These are phyloP conservation scores for Alternaria conjuncta DNA, from an alignment of 2,329 filamentous ascomycete species.

Conservation along the genomic window DNA sequence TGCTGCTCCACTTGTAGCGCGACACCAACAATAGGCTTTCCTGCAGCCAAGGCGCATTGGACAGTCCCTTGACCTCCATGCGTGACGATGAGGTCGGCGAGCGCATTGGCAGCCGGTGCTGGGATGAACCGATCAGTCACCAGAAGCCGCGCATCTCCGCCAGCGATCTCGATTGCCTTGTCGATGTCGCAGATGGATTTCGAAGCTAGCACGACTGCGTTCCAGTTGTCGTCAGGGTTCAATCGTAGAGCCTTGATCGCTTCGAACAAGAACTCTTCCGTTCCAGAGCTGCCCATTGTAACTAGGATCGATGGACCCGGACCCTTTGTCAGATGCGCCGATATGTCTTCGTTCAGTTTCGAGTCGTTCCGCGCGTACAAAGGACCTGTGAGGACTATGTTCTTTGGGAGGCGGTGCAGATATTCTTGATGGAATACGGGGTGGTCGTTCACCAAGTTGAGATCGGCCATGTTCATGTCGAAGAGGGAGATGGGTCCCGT, in stretches of 20 bases:
- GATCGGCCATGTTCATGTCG: slow-evolving; percentile 46
- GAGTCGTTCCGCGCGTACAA: slow-evolving; percentile 31
- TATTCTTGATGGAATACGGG: slow-evolving; percentile 42
- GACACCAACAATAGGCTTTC: slow-evolving; percentile 41
- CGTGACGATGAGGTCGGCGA: slow-evolving; percentile 38
- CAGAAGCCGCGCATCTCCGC: slow-evolving; percentile 32
- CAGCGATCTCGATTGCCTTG: slow-evolving; percentile 30
- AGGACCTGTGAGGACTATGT: slow-evolving; percentile 41
- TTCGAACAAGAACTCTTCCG: slow-evolving; percentile 40
- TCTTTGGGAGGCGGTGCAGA: slow-evolving; percentile 34
- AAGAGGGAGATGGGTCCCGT: slow-evolving; percentile 41
- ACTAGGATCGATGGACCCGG: slow-evolving; percentile 35
- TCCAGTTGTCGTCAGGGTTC: slow-evolving; percentile 36
- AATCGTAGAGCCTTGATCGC: slow-evolving; percentile 38
- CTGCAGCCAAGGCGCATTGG: slow-evolving; percentile 39
- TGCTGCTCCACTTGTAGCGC: slow-evolving; percentile 44
- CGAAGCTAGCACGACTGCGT: slow-evolving; percentile 38
- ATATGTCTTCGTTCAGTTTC: slow-evolving; percentile 36
- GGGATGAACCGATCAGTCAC: slow-evolving; percentile 42
- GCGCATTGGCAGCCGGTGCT: slow-evolving; percentile 34
- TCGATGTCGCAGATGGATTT: slow-evolving; percentile 41
- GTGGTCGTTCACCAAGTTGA: slow-evolving; percentile 44
- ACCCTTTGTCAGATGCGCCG: slow-evolving; percentile 30
- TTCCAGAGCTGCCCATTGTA: slow-evolving; percentile 42
- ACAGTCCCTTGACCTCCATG: slow-evolving; percentile 44